Conservation (phyloP, 2,329 filamentous ascomycete genomes). For the Fusarium annulatum region DNA sequence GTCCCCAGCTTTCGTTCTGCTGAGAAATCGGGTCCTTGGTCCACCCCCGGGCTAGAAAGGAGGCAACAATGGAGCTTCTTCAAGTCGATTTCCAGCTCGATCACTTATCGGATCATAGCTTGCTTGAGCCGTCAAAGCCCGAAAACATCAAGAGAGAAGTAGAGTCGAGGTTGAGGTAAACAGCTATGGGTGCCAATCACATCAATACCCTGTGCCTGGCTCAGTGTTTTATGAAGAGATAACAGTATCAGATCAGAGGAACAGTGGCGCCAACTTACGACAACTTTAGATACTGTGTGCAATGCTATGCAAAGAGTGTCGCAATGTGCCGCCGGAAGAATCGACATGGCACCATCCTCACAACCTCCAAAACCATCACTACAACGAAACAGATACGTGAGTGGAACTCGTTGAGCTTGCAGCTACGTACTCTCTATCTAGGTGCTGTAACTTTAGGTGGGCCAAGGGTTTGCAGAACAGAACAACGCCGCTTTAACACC, state of each 20-base stretch:
- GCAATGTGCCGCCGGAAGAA: conserved; percentile 15
- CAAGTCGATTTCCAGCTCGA: background rate
- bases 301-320: conserved; percentile 1
- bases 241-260: conserved; percentile 18
- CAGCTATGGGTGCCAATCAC: conserved; percentile 12
- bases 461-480: conserved; percentile 23
- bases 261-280: conserved; percentile 25
- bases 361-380: conserved; percentile 11
- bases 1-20: conserved; percentile 23
- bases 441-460: background rate
- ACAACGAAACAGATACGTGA: conserved; percentile 1
- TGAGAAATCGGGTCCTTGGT: conserved; percentile 1
- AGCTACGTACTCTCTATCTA: background rate
- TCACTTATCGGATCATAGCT: conserved; percentile 12
- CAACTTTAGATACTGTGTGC: background rate
- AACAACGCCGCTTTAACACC: conserved; percentile 19
- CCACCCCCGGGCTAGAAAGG: conserved; percentile 24
- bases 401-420: conserved; percentile 42
- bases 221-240: conserved; percentile 12
- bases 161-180: conserved; percentile 3
- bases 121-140: conserved; percentile 28
- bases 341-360: conserved; percentile 29
- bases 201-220: conserved; percentile 12
- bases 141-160: conserved; percentile 1
- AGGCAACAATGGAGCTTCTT: conserved; percentile 8